Conservation (phyloP, 768 basidiomycete species). For the Suillus subluteus region DNA sequence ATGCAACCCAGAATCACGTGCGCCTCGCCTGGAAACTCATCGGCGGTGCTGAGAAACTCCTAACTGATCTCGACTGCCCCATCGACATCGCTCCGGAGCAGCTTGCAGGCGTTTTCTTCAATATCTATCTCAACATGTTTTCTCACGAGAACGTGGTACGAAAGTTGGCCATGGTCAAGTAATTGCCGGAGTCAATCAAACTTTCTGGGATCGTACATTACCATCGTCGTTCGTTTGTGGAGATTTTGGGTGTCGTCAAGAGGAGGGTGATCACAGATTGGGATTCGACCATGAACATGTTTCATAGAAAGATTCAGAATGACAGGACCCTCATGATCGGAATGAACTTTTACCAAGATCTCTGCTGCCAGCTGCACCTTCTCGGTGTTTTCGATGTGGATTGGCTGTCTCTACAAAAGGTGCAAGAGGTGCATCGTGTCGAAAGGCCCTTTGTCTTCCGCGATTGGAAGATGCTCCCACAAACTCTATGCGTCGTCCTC, state of each 20-base stretch:
- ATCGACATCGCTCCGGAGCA: conserved; percentile 24
- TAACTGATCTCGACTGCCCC: conserved; percentile 1
- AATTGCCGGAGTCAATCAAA: neutral
- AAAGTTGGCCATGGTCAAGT: conserved; percentile 14
- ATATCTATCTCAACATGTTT: conserved; percentile 35
- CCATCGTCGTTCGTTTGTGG: conserved; percentile 49
- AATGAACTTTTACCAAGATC: conserved; percentile 47
- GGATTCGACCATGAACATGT: conserved; percentile 40
- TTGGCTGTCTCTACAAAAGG: conserved; percentile 20
- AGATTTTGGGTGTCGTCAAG: conserved; percentile 46
- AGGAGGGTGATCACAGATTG: conserved; percentile 44
- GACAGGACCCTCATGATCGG: conserved; percentile 27
- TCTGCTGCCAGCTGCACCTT: conserved; percentile 47
- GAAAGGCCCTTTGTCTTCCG: conserved; percentile 28
- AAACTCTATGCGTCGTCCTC: conserved; percentile 35
- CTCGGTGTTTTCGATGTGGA: conserved; percentile 40
- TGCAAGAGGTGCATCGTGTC: conserved; percentile 15
- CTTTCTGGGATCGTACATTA: conserved; percentile 43
- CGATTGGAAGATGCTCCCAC: conserved; percentile 34
- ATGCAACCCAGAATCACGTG: conserved; percentile 23
- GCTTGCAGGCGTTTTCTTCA: conserved; percentile 28
- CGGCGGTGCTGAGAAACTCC: neutral
- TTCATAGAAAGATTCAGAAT: conserved; percentile 25
- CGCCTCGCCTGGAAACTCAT: conserved; percentile 31
- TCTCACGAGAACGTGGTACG: conserved; percentile 28